Evolutionary conservation across 495 filamentous ascomycete species (phyloP).

Genomic region (Pyrenopolyporus hunteri): DNA sequence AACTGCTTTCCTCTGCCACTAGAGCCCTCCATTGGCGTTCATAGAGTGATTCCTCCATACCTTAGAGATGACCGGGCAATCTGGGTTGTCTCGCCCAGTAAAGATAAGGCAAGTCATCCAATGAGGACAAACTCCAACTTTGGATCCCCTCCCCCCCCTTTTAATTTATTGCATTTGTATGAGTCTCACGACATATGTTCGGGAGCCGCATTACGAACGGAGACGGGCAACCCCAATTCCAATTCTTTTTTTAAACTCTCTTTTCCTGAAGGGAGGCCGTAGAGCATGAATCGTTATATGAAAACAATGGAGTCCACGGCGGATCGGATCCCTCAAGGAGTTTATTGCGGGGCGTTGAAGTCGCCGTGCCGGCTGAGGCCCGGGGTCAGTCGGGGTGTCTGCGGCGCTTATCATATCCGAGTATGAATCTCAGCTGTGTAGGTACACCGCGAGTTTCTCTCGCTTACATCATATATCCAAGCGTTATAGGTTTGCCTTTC

Average conservation of each 20-base stretch:
- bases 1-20: not conserved
- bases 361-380: not conserved
- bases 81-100: constrained; percentile 3
- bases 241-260: no score
- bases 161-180: constrained; percentile 9
- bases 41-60: not conserved
- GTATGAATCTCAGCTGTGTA: constrained; percentile 6
- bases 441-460: constrained; percentile 6
- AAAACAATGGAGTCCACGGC: constrained; percentile 3
- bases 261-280: no score
- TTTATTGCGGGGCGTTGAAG: constrained; percentile 1
- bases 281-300: constrained; percentile 6
- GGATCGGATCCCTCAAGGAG: not conserved
- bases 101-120: not conserved
- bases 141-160: constrained; percentile 2
- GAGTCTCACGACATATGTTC: constrained; percentile 13
- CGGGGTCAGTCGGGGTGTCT: not conserved
- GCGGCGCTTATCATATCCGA: constrained; percentile 6
- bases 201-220: constrained; percentile 23
- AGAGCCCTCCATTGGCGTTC: not conserved
- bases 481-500: not conserved
- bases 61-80: constrained; percentile 14
- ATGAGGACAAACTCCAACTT: constrained; percentile 9
- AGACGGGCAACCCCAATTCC: no score
- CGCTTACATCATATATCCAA: constrained; percentile 16